Percentiles rank a stretch among this genome's conserved stretches.
Evolutionary conservation across 805 yeast genomes (phyloP).

Genomic region (Cyberlindnera subsufficiens): DNA sequence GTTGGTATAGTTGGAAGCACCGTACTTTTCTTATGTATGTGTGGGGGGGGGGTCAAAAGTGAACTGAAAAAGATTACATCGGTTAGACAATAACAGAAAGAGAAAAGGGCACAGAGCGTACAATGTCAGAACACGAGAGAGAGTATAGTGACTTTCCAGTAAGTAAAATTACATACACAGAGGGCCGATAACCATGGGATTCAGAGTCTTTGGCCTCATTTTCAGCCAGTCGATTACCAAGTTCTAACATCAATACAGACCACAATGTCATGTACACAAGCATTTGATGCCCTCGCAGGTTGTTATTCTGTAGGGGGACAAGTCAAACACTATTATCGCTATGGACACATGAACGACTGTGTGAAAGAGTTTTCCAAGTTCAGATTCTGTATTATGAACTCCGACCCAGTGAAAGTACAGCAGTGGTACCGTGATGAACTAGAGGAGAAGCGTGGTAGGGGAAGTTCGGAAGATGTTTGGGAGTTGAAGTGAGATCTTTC

Average conservation of each 20-base stretch:
- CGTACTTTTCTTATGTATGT: too few species aligned
- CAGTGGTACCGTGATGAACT: constrained; percentile 62
- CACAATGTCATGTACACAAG: constrained; percentile 72
- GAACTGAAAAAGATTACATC: too few species aligned
- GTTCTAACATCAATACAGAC: constrained; percentile 20
- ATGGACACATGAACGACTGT: constrained; percentile 74
- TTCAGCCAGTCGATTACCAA: neutral
- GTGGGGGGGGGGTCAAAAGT: too few species aligned
- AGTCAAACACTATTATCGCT: constrained; percentile 73
- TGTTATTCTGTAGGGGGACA: constrained; percentile 94
- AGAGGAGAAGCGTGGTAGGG: constrained; percentile 55
- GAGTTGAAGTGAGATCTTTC: constrained; percentile 24
- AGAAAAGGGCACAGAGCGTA: neutral
- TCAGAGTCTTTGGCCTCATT: neutral
- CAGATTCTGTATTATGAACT: constrained; percentile 70
- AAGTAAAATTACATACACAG: constrained; percentile 1
- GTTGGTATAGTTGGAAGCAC: too few species aligned
- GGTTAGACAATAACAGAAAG: too few species aligned
- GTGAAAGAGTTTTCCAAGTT: constrained; percentile 63
- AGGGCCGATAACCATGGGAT: neutral
- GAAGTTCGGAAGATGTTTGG: constrained; percentile 89
- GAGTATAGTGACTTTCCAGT: constrained; percentile 21
- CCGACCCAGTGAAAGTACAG: constrained; percentile 57
- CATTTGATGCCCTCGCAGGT: constrained; percentile 77
- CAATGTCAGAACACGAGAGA: neutral